Percentiles rank a stretch among this genome's conserved stretches.
These are phyloP conservation scores for Acanthamoeba culbertsoni DNA, from an alignment of 208 protist genomes.

Conservation along the genomic window DNA sequence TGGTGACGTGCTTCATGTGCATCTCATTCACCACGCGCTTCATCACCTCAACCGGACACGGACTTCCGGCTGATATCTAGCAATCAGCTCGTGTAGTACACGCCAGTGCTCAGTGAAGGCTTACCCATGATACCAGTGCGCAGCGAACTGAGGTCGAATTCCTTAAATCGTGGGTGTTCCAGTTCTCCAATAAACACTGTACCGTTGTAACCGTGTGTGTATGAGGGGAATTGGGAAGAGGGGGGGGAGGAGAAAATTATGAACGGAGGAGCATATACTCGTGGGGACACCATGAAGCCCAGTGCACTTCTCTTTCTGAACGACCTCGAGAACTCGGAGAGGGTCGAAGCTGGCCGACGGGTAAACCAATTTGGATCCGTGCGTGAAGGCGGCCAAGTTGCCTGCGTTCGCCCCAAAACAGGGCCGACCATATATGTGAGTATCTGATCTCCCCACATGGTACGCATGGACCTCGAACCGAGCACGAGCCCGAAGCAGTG, in stretches of 20 bases:
- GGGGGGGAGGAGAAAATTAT: not conserved
- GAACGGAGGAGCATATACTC: not conserved
- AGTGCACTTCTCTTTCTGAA: constrained; percentile 72
- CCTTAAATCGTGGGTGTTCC: constrained; percentile 68
- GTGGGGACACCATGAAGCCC: constrained; percentile 83
- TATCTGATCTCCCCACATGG: not conserved
- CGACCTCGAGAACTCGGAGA: constrained; percentile 54
- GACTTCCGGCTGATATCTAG: constrained; percentile 60
- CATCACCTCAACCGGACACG: constrained; percentile 80
- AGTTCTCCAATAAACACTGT: constrained; percentile 80
- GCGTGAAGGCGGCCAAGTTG: constrained; percentile 70
- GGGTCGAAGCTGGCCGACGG: constrained; percentile 76
- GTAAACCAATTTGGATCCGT: constrained; percentile 75
- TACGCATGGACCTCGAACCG: constrained; percentile 59
- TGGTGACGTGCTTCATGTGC: constrained; percentile 76
- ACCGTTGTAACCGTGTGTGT: not conserved
- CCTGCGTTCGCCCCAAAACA: not conserved
- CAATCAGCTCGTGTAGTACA: not conserved
- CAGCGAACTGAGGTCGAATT: constrained; percentile 70
- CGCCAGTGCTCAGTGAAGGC: not conserved
- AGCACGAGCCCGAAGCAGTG: constrained; percentile 85
- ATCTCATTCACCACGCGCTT: constrained; percentile 70
- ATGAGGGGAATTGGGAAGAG: too few relatives aligned
- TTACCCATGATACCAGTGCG: constrained; percentile 83
- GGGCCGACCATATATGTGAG: not conserved